Evolutionary conservation across 306 rosid genomes (phyloP), one percentile per base, ranked within the genome.

Genomic region (Castanea mollissima): DNA sequence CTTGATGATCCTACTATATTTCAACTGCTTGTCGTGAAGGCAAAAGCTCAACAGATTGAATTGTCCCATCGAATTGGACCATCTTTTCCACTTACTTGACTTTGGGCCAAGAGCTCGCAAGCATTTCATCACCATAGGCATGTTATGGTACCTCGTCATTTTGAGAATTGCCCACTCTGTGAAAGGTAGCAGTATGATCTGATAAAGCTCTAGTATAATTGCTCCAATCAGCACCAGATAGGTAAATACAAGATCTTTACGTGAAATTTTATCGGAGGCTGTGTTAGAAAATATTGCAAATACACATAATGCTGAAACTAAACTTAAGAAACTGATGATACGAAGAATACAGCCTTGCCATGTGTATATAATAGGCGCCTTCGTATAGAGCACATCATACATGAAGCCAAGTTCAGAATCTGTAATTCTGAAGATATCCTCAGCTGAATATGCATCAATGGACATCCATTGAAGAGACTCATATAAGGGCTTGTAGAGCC

Each of bases 321-420:
- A 77, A 78, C 83, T 74, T 8, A 78, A 9, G 55, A 87, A 84
- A 80, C 92, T 88, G 21, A 80, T 41, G 9, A 83, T 55, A 7
- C 97, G 90, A 59, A 89, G 82, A 80, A 83, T 9, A 63, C 76
- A 85, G 34, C 97, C 97, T 63, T 52, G 57, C 79, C 55, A 80
- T 46, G 91, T 89, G 76, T 88, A 86, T 80, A 89, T 73, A n/a
- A 88, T 74, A 2, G 84, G 87, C 0, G 90, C 87, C 77, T 91
- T 91, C 3, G 97, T 89, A 84, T 91, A 89, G 60, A 89, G 70
- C 4, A 84, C 92, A 76, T 89, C 94, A 59, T 89, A 91, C 92
- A 91, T 88, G 86, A 89, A 89, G 55, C 94, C 77, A 21, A 89
- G 73, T 74, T 89, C 92, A 5, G 81, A 71, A 64, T 91, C 97